phyloP scores from a whole-genome alignment of 108 stramenopile genomes.

The Epipyxis sp. region DNA sequence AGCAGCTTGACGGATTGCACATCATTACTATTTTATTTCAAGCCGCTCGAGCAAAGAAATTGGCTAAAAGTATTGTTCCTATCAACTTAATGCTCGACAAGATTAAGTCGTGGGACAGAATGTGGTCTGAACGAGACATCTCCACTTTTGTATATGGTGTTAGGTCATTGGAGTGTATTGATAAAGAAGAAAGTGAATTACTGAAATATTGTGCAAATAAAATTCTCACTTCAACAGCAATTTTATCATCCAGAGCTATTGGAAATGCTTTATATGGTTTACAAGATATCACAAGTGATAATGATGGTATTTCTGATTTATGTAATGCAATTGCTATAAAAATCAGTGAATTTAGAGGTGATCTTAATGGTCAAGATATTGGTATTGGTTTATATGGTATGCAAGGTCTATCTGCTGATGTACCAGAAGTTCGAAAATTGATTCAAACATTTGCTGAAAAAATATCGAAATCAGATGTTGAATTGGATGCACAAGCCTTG shows the following conservation, averaged over 20 bases:
- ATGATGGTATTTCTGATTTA: neutral
- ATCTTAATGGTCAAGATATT: constrained; percentile 9
- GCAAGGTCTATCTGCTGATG: constrained; percentile 10
- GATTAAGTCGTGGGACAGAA: neutral
- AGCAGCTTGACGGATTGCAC: neutral
- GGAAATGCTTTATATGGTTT: constrained; percentile 23
- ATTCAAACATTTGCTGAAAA: constrained; percentile 10
- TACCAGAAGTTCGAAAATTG: constrained; percentile 4
- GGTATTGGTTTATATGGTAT: constrained; percentile 16
- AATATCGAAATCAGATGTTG: neutral
- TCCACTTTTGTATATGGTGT: neutral
- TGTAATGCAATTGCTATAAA: neutral
- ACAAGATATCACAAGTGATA: constrained; percentile 10
- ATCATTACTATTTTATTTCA: neutral
- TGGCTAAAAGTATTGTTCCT: neutral
- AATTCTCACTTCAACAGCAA: neutral
- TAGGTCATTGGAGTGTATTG: neutral
- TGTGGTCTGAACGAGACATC: neutral
- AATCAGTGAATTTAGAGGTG: neutral
- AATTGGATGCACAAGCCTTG: neutral
- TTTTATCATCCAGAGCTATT: neutral
- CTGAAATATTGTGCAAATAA: neutral
- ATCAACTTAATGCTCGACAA: neutral
- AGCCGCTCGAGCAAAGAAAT: neutral
- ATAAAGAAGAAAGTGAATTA: neutral